Evolutionary conservation across 2,329 filamentous ascomycete genomes (phyloP).

Genomic region (Pseudopyrenochaeta lycopersici): DNA sequence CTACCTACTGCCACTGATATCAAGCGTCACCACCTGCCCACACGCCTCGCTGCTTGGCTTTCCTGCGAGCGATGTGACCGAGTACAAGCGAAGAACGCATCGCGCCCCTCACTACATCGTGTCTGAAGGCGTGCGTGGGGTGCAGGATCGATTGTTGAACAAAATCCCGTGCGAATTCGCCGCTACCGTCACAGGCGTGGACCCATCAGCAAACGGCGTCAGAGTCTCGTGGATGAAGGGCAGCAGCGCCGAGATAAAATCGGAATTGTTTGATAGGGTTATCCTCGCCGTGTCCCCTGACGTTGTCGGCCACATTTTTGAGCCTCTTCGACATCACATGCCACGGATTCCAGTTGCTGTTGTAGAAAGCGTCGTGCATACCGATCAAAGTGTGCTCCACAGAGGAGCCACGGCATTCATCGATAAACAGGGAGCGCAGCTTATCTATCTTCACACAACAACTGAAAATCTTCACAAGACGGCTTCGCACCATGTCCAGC

Average conservation of each 20-base stretch:
- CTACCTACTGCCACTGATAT: slow-evolving; percentile 65
- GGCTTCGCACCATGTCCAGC: slow-evolving; percentile 63
- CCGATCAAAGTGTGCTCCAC: slow-evolving; percentile 31
- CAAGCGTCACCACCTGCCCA: slow-evolving; percentile 64
- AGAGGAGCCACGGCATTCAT: not conserved
- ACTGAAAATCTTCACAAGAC: slow-evolving; percentile 47
- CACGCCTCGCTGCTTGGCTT: slow-evolving; percentile 61
- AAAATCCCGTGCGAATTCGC: slow-evolving; percentile 56
- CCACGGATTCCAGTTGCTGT: slow-evolving; percentile 57
- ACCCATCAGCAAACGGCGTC: slow-evolving; percentile 36
- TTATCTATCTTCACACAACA: slow-evolving; percentile 47
- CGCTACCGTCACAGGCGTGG: slow-evolving; percentile 50
- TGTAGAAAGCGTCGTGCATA: slow-evolving; percentile 61
- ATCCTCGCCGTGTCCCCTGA: slow-evolving; percentile 66
- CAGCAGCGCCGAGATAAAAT: slow-evolving; percentile 7
- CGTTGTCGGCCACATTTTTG: slow-evolving; percentile 60
- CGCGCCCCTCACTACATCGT: slow-evolving; percentile 63
- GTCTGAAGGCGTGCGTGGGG: slow-evolving; percentile 59
- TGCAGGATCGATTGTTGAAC: slow-evolving; percentile 57
- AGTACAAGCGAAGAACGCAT: slow-evolving; percentile 60
- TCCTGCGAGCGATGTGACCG: slow-evolving; percentile 62
- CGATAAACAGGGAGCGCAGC: slow-evolving; percentile 25
- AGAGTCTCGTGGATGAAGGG: slow-evolving; percentile 47
- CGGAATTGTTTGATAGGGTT: slow-evolving; percentile 60
- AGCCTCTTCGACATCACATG: slow-evolving; percentile 52